phyloP scores from a whole-genome alignment of 2,329 filamentous ascomycete genomes.

The Cladophialophora yegresii region DNA sequence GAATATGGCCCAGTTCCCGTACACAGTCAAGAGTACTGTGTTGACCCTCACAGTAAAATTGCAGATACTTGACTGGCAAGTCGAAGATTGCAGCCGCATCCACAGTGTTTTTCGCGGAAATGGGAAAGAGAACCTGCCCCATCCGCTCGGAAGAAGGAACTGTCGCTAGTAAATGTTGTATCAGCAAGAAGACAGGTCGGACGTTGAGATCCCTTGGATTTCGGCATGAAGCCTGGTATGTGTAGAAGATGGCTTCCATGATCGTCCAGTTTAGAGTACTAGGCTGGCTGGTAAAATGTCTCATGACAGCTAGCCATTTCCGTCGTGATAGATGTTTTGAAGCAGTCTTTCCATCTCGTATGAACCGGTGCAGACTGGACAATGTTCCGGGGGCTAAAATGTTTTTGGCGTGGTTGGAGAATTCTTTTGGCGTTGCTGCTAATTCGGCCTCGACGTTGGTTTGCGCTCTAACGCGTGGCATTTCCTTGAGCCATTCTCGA shows the following conservation, averaged over 20 bases:
- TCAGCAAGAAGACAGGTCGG: slow-evolving; percentile 24
- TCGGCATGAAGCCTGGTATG: neutral
- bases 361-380: slow-evolving; percentile 6
- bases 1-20: slow-evolving; percentile 38
- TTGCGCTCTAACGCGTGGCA: neutral
- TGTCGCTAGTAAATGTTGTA: slow-evolving; percentile 20
- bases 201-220: neutral
- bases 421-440: slow-evolving; percentile 1
- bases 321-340: neutral
- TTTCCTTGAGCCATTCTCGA: neutral
- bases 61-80: slow-evolving; percentile 27
- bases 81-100: neutral
- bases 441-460: neutral
- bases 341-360: slow-evolving; percentile 3
- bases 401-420: slow-evolving; percentile 8
- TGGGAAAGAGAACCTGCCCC: slow-evolving; percentile 25
- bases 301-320: slow-evolving; percentile 18
- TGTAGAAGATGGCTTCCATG: slow-evolving; percentile 18
- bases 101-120: neutral
- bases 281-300: slow-evolving; percentile 3
- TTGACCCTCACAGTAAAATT: slow-evolving; percentile 43
- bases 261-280: slow-evolving; percentile 12
- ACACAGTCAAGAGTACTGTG: slow-evolving; percentile 40
- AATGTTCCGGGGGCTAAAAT: neutral
- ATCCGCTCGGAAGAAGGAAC: slow-evolving; percentile 14